Evolutionary conservation across 345 rosid species (phyloP), one percentile per base, ranked within the genome.

Genomic region (Rhodamnia rubescens): DNA sequence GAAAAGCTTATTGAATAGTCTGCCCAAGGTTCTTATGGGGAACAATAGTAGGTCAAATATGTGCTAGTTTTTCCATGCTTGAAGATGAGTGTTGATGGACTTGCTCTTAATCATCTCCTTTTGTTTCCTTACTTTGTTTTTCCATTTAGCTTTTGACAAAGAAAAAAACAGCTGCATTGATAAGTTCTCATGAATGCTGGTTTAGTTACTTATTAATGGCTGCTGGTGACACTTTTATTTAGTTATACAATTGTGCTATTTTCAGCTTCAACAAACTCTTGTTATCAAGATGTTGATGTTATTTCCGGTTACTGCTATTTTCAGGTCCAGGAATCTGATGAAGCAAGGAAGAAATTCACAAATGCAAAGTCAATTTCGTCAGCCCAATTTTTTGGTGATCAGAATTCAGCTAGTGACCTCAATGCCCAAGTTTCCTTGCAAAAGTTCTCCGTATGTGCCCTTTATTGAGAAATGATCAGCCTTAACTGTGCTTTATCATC

Each of bases 341-440:
- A 98, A 90, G 99, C 99, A 57, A 92, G 98, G 90, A 96, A 92
- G 92, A 98, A 96, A 92, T 98, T 95, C 90, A 89, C 98, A 53
- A 96, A 94, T 86, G 99, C 99, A 32, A 98, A 98, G 85, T 94
- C 99, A 11, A 98, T 98, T 85, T 98, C 99, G 74, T 98, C 99
- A 16, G 92, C 98, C n/a, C 99, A 98, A 85, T 98, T 18, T 86
- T 98, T 95, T 81, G 98, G 98, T 61, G 94, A 94, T 84, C 96
- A 92, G 83, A 92, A 75, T 89, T 90, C 87, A 83, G 86, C 94
- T 81, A 84, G 89, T 7, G 96, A 94, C 74, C 3, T 86, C 36
- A 98, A 94, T n/a, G 90, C 99, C 74, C 95, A 96, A 91, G 95
- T 85, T 89, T 89, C 97, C 40, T 92, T 98, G 93, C 95, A 95